These are phyloP conservation scores for Artemisia annua DNA, from an alignment of 129 eudicot species.

Conservation along the genomic window DNA sequence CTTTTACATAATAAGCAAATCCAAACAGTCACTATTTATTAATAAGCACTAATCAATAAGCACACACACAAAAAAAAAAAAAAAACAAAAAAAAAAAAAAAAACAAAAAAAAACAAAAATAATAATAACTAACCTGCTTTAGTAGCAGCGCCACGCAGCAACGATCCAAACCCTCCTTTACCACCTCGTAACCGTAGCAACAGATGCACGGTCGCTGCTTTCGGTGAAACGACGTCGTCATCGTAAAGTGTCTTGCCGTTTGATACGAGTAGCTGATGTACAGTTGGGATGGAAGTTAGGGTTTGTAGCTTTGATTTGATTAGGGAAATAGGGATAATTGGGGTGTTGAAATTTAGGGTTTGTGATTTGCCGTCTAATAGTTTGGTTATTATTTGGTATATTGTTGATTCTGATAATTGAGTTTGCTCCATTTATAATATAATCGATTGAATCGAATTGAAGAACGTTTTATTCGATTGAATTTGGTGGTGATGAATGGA, in stretches of 20 bases:
- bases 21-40: too few species aligned
- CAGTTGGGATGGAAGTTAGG: conserved; percentile 58
- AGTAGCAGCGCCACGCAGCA: conserved; percentile 86
- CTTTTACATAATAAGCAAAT: too few species aligned
- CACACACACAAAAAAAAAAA: too few species aligned
- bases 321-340: conserved; percentile 40
- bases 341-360: conserved; percentile 56
- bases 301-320: conserved; percentile 51
- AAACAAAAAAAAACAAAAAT: too few species aligned
- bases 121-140: conserved; percentile 46
- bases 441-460: background rate
- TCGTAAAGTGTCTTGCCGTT: conserved; percentile 37
- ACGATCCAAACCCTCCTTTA: conserved; percentile 91
- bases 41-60: too few species aligned
- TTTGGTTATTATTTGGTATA: conserved; percentile 59
- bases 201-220: conserved; percentile 40
- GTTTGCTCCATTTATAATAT: conserved; percentile 31
- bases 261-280: conserved; percentile 53
- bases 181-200: conserved; percentile 82
- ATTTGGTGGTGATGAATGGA: background rate
- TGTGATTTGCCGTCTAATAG: conserved; percentile 55
- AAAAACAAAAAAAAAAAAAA: too few species aligned
- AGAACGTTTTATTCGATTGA: background rate
- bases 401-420: conserved; percentile 17
- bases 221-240: conserved; percentile 20